Percentiles rank a stretch among this genome's conserved stretches.
Conservation (phyloP, 257 asterid species). For the Plantago major region DNA sequence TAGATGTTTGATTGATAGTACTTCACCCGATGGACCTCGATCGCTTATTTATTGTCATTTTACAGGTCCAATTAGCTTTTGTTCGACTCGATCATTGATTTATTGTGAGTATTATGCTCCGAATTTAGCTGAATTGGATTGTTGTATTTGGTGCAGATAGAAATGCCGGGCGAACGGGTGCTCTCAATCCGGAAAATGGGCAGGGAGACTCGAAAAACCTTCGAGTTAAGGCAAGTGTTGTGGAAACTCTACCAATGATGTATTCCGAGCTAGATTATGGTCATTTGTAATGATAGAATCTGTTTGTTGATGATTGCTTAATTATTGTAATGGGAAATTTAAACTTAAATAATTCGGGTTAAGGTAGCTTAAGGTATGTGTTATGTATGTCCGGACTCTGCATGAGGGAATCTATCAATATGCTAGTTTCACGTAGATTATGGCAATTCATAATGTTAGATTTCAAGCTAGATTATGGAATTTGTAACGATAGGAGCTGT, state of each 20-base stretch:
- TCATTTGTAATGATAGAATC: neutral
- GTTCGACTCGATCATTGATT: too few species aligned
- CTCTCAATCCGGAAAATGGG: conserved; percentile 36
- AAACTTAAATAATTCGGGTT: neutral
- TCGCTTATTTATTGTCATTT: neutral
- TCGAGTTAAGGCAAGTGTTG: conserved; percentile 35
- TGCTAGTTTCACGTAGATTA: too few species aligned
- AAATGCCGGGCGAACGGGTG: conserved; percentile 28
- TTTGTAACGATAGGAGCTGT: too few species aligned
- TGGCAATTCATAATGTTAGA: too few species aligned
- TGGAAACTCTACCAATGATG: neutral
- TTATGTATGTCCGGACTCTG: too few species aligned
- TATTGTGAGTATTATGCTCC: neutral
- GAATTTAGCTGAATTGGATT: neutral
- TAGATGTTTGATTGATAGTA: neutral
- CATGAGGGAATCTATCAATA: too few species aligned
- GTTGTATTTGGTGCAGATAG: conserved; percentile 25
- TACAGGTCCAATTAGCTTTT: neutral
- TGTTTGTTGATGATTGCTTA: neutral
- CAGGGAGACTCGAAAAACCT: conserved; percentile 38
- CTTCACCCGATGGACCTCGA: neutral
- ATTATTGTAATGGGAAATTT: neutral
- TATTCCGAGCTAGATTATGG: too few species aligned
- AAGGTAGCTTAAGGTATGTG: too few species aligned
- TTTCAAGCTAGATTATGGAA: too few species aligned